phyloP scores from a whole-genome alignment of 257 asterid species.

The Henckelia pumila region DNA sequence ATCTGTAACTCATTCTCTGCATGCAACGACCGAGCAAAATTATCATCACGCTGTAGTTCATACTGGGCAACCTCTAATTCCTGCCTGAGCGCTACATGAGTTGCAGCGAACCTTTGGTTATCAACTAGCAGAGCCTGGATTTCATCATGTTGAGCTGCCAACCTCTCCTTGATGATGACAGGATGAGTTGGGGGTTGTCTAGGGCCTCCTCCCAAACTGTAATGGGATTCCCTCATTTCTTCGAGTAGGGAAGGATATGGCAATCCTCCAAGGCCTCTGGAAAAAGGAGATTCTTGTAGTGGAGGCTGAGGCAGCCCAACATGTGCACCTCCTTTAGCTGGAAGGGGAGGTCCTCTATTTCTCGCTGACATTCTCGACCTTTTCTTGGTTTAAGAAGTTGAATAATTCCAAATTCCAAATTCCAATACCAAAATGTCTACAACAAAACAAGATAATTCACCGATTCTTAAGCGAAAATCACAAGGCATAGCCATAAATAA shows the following conservation, averaged over 20 bases:
- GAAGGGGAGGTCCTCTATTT: slow-evolving; percentile 69
- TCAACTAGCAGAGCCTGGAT: slow-evolving; percentile 76
- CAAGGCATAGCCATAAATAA: background rate
- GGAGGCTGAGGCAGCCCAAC: slow-evolving; percentile 52
- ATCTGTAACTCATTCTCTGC: slow-evolving; percentile 66
- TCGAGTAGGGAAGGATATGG: slow-evolving; percentile 60
- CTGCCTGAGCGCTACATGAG: slow-evolving; percentile 91
- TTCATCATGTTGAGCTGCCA: slow-evolving; percentile 82
- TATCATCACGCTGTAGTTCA: slow-evolving; percentile 79
- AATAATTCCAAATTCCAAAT: slow-evolving; percentile 11
- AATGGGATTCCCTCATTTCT: slow-evolving; percentile 72
- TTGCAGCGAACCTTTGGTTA: slow-evolving; percentile 91
- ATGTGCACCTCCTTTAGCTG: slow-evolving; percentile 57
- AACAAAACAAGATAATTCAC: slow-evolving; percentile 5
- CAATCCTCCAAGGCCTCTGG: slow-evolving; percentile 48
- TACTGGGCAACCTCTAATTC: slow-evolving; percentile 74
- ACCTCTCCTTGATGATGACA: slow-evolving; percentile 61
- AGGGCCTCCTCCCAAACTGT: slow-evolving; percentile 55
- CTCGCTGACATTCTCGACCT: slow-evolving; percentile 58
- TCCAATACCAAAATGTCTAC: slow-evolving; percentile 20
- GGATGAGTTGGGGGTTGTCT: slow-evolving; percentile 75
- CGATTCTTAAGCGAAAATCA: background rate
- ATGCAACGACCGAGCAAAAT: slow-evolving; percentile 63
- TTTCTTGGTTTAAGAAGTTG: slow-evolving; percentile 16
- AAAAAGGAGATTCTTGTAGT: slow-evolving; percentile 49